A percentile compares a stretch with the other conserved stretches of the same genome.
Evolutionary conservation across 768 basidiomycete species (phyloP).

Genomic region (Cubamyces sp.): DNA sequence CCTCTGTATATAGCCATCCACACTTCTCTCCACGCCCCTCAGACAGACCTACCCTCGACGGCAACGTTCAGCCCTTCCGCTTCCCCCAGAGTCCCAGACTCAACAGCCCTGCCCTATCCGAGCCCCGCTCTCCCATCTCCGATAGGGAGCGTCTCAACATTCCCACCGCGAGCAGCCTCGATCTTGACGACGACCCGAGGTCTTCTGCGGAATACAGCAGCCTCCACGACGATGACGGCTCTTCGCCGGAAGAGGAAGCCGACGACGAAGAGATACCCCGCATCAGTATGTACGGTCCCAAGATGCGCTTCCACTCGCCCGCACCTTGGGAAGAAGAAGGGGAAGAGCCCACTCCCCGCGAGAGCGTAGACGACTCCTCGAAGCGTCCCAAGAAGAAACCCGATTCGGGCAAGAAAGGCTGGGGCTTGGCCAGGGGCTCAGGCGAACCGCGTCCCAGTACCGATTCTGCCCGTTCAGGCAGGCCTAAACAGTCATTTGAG

Average conservation of each 20-base stretch:
- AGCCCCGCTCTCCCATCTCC: slow-evolving; percentile 33
- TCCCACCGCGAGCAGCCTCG: slow-evolving; percentile 54
- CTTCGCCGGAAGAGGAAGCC: slow-evolving; percentile 37
- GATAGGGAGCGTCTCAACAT: slow-evolving; percentile 49
- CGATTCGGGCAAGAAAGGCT: slow-evolving; percentile 47
- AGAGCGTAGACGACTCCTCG: slow-evolving; percentile 35
- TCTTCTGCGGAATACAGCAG: slow-evolving; percentile 27
- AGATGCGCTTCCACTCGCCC: slow-evolving; percentile 79
- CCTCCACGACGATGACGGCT: slow-evolving; percentile 28
- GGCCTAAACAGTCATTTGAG: slow-evolving; percentile 63
- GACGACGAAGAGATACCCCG: slow-evolving; percentile 51
- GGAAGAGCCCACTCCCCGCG: slow-evolving; percentile 37
- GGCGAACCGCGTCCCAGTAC: slow-evolving; percentile 57
- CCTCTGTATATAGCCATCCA: slow-evolving; percentile 68
- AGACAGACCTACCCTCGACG: slow-evolving; percentile 37
- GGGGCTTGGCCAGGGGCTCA: slow-evolving; percentile 46
- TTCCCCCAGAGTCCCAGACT: slow-evolving; percentile 29
- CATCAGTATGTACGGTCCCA: slow-evolving; percentile 80
- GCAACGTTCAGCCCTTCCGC: slow-evolving; percentile 36
- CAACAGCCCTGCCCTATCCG: slow-evolving; percentile 19
- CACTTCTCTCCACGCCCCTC: slow-evolving; percentile 56
- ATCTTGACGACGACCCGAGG: slow-evolving; percentile 51
- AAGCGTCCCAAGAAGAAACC: slow-evolving; percentile 38
- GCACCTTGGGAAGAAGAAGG: slow-evolving; percentile 79
- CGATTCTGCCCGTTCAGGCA: slow-evolving; percentile 61